A percentile compares a stretch with the other conserved stretches of the same genome.
Evolutionary conservation across 352 stramenopile species (phyloP).

Genomic region (Globisporangium solare): DNA sequence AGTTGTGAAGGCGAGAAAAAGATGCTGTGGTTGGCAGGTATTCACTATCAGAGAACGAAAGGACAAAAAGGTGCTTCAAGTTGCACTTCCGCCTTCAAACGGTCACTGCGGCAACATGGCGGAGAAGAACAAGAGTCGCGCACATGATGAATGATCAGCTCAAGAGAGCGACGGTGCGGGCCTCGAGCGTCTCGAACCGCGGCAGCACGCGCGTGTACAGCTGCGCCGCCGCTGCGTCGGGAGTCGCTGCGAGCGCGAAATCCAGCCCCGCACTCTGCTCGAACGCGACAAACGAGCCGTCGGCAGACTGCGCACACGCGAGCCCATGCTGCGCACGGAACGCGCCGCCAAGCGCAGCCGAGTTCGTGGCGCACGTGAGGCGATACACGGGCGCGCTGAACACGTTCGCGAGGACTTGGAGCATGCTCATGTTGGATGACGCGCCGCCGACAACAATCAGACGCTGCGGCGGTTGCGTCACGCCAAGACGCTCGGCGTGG

Average conservation of each 20-base stretch:
- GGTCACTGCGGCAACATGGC: too few species aligned
- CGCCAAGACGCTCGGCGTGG: constrained; percentile 49
- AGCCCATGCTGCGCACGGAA: constrained; percentile 48
- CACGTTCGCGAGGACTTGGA: constrained; percentile 59
- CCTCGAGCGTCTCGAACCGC: constrained; percentile 37
- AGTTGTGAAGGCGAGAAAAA: too few species aligned
- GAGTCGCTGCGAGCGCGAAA: constrained; percentile 35
- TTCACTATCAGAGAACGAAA: too few species aligned
- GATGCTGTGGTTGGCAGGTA: too few species aligned
- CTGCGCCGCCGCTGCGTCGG: constrained; percentile 17
- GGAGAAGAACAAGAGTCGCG: too few species aligned
- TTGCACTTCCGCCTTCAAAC: too few species aligned
- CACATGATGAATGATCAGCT: constrained; percentile 5
- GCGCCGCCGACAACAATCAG: constrained; percentile 63
- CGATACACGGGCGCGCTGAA: constrained; percentile 53
- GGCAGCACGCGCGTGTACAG: constrained; percentile 31
- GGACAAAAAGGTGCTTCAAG: too few species aligned
- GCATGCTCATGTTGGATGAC: constrained; percentile 43
- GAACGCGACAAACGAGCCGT: constrained; percentile 28
- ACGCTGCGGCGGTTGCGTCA: constrained; percentile 35
- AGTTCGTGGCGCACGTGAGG: constrained; percentile 35
- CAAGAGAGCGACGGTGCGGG: constrained; percentile 23
- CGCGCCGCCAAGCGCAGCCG: constrained; percentile 44
- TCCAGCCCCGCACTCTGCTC: constrained; percentile 28
- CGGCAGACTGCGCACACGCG: constrained; percentile 11